Percentiles rank a stretch among this genome's conserved stretches.
phyloP scores from a whole-genome alignment of 1,284 basidiomycete genomes.

The Cutaneotrichosporon spelunceum region DNA sequence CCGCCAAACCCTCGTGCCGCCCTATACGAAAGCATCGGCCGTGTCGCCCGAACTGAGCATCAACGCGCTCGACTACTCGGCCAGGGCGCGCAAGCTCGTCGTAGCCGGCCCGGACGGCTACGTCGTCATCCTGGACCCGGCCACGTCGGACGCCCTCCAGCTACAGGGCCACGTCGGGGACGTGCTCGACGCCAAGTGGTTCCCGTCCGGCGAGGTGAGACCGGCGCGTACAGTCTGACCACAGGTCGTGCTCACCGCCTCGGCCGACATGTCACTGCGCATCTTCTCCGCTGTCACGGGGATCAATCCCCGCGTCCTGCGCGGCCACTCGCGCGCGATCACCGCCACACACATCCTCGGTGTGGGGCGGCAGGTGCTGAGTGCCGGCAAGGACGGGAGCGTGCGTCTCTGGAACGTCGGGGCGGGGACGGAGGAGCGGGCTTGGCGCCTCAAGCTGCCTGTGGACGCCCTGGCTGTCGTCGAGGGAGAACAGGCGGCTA shows the following conservation, averaged over 20 bases:
- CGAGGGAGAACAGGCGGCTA: conserved; percentile 27
- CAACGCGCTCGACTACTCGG: conserved; percentile 44
- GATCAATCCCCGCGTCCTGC: conserved; percentile 59
- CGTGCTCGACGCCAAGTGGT: conserved; percentile 48
- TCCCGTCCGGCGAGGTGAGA: conserved; percentile 42
- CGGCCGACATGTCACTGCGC: conserved; percentile 50
- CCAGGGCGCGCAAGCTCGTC: conserved; percentile 36
- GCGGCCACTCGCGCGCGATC: conserved; percentile 63
- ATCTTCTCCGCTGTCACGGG: conserved; percentile 48
- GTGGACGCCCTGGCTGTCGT: conserved; percentile 36
- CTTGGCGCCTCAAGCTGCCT: conserved; percentile 34
- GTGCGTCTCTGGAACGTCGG: conserved; percentile 73
- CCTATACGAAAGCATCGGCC: conserved; percentile 32
- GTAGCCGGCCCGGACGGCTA: conserved; percentile 52
- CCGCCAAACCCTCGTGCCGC: conserved; percentile 39
- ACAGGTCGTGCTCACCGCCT: conserved; percentile 52
- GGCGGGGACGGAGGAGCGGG: conserved; percentile 56
- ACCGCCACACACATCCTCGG: conserved; percentile 61
- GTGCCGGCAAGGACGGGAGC: conserved; percentile 62
- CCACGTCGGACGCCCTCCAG: not conserved
- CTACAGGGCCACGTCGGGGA: conserved; percentile 54
- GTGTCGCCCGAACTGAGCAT: conserved; percentile 39
- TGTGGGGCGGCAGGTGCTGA: conserved; percentile 63
- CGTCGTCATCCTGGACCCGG: conserved; percentile 37
- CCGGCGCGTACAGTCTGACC: conserved; percentile 12